Conservation (phyloP, 768 basidiomycete species). For the Leccinum boreale region DNA sequence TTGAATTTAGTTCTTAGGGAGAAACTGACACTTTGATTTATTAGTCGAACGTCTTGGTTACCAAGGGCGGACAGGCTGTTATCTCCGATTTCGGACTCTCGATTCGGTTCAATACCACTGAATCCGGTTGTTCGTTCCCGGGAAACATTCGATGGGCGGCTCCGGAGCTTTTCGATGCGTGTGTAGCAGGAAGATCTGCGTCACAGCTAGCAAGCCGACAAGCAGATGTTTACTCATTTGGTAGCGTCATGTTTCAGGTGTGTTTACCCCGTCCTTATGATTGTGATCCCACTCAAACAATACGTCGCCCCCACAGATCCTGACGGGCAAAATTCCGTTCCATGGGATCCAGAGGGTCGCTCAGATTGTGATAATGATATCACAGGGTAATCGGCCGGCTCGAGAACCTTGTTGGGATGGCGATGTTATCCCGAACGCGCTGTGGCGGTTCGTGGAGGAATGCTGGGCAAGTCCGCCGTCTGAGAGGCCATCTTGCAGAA, state of each 20-base stretch:
- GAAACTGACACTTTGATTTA: neutral
- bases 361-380: slow-evolving; percentile 24
- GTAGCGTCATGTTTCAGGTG: slow-evolving; percentile 28
- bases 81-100: slow-evolving; percentile 35
- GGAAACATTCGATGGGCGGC: slow-evolving; percentile 32
- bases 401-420: slow-evolving; percentile 23
- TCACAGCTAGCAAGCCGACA: slow-evolving; percentile 8
- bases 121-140: slow-evolving; percentile 8
- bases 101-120: slow-evolving; percentile 2
- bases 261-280: neutral
- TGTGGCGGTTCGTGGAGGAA: slow-evolving; percentile 22
- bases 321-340: slow-evolving; percentile 27
- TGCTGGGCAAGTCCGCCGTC: slow-evolving; percentile 21
- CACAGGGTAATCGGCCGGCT: slow-evolving; percentile 3
- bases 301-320: neutral
- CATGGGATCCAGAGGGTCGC: slow-evolving; percentile 16
- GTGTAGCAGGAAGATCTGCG: neutral
- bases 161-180: slow-evolving; percentile 20
- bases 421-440: slow-evolving; percentile 15
- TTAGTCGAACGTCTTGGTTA: slow-evolving; percentile 25
- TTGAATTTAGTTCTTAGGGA: neutral
- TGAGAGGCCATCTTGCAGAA: slow-evolving; percentile 15
- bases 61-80: slow-evolving; percentile 6
- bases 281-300: neutral
- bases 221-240: slow-evolving; percentile 30